These are phyloP conservation scores for Neofusicoccum sp. DNA, from an alignment of 2,329 filamentous ascomycete genomes.

Conservation along the genomic window DNA sequence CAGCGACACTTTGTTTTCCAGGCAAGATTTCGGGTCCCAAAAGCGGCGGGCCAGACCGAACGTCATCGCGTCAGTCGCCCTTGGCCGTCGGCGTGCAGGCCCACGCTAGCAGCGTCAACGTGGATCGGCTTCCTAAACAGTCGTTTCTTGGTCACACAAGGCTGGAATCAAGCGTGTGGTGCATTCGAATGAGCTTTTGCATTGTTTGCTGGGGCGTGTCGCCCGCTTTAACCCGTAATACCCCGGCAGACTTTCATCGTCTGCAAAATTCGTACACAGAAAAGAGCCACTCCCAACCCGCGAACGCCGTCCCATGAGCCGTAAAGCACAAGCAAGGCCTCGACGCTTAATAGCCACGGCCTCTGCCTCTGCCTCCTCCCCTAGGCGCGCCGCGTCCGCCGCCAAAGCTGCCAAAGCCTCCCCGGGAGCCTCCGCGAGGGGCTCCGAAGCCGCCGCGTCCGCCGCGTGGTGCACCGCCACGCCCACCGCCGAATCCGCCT, in stretches of 20 bases:
- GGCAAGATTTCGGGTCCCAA: slow-evolving; percentile 16
- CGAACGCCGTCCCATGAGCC: slow-evolving; percentile 23
- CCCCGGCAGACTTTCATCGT: slow-evolving; percentile 12
- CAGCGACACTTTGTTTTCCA: slow-evolving; percentile 19
- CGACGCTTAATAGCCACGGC: slow-evolving; percentile 25
- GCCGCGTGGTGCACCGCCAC: slow-evolving; percentile 42
- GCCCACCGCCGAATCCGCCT: slow-evolving; percentile 55
- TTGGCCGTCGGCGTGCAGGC: background rate
- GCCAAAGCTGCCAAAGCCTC: slow-evolving; percentile 49
- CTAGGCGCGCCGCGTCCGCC: slow-evolving; percentile 30
- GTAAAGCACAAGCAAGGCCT: slow-evolving; percentile 23
- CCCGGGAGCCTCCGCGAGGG: slow-evolving; percentile 45
- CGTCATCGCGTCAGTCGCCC: slow-evolving; percentile 8
- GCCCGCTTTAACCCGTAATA: slow-evolving; percentile 8
- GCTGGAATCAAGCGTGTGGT: background rate
- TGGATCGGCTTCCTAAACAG: slow-evolving; percentile 12
- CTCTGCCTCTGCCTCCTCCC: slow-evolving; percentile 23
- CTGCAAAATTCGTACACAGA: slow-evolving; percentile 17
- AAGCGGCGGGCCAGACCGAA: slow-evolving; percentile 16
- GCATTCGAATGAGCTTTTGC: background rate
- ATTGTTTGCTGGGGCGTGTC: slow-evolving; percentile 7
- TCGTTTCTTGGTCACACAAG: slow-evolving; percentile 4
- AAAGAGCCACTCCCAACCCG: slow-evolving; percentile 18
- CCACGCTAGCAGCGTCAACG: slow-evolving; percentile 10
- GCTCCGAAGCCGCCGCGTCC: slow-evolving; percentile 42